phyloP scores from a whole-genome alignment of 1,139 yeast genomes.

The Saccharomyces uvarum region DNA sequence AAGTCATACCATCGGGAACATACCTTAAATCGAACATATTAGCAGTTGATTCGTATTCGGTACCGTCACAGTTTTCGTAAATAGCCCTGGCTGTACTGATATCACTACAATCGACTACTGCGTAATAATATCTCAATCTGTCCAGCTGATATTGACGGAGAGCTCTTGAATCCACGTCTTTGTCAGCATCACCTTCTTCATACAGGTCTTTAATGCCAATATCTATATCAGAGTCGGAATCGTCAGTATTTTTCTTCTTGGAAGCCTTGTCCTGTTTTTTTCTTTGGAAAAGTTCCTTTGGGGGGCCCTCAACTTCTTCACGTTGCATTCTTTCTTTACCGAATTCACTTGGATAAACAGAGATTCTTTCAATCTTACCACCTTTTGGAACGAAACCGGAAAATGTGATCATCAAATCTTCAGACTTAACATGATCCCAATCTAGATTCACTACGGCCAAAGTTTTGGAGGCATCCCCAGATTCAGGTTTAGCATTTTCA shows the following conservation, averaged over 20 bases:
- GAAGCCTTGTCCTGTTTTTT: slow-evolving; percentile 34
- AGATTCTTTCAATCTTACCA: slow-evolving; percentile 62
- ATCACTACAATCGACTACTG: slow-evolving; percentile 80
- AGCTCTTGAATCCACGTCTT: slow-evolving; percentile 61
- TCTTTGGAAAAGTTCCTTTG: slow-evolving; percentile 64
- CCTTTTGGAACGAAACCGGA: slow-evolving; percentile 75
- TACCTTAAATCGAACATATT: slow-evolving; percentile 88
- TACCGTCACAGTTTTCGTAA: slow-evolving; percentile 83
- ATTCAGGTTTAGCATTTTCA: slow-evolving; percentile 59
- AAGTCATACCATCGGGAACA: slow-evolving; percentile 85
- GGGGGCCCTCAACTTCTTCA: slow-evolving; percentile 91
- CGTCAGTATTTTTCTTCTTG: slow-evolving; percentile 33
- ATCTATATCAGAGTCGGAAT: slow-evolving; percentile 45
- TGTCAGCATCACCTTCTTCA: slow-evolving; percentile 64
- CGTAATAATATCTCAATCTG: slow-evolving; percentile 82
- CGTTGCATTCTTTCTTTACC: slow-evolving; percentile 89
- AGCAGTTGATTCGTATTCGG: slow-evolving; percentile 94
- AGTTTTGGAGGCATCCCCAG: slow-evolving; percentile 74
- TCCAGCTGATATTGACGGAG: slow-evolving; percentile 78
- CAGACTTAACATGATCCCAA: slow-evolving; percentile 88
- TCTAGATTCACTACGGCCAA: slow-evolving; percentile 94
- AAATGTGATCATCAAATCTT: slow-evolving; percentile 85
- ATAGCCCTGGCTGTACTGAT: slow-evolving; percentile 65
- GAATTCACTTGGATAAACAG: slow-evolving; percentile 84
- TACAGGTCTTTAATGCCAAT: slow-evolving; percentile 56